phyloP scores from a whole-genome alignment of 2,329 filamentous ascomycete genomes.

The Pestalotiopsis sp. region DNA sequence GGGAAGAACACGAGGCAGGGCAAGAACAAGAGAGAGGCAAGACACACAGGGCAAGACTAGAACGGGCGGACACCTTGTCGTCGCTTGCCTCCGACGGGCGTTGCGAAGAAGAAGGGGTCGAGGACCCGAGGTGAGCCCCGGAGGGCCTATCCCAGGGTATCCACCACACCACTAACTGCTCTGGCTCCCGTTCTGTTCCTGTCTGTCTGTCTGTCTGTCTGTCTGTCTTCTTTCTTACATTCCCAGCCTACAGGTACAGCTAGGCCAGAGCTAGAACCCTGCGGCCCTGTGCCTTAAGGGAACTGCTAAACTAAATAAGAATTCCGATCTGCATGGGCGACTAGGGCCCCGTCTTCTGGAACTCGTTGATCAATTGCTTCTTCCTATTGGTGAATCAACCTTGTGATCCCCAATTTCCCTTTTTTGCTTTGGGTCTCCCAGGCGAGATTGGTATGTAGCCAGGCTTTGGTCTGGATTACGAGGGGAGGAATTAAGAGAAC shows the following conservation, averaged over 20 bases:
- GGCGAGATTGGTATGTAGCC: conserved; percentile 5
- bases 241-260: neutral
- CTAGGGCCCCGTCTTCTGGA: neutral
- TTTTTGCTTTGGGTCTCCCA: neutral
- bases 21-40: neutral
- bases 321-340: conserved; percentile 4
- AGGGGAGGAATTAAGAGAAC: neutral
- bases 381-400: conserved; percentile 4
- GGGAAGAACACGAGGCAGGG: neutral
- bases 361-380: conserved; percentile 5
- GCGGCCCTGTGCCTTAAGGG: conserved; percentile 1
- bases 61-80: conserved; percentile 5
- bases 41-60: neutral
- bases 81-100: conserved; percentile 6
- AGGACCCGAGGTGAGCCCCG: neutral
- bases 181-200: neutral
- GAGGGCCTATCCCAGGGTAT: neutral
- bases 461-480: neutral
- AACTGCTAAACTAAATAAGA: neutral
- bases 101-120: neutral
- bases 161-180: neutral
- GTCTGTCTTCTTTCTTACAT: neutral
- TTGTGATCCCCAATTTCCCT: conserved; percentile 9
- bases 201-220: neutral
- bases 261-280: neutral